These are phyloP conservation scores for Larix sibirica DNA, from an alignment of 83 land plant genomes.

Conservation along the genomic window DNA sequence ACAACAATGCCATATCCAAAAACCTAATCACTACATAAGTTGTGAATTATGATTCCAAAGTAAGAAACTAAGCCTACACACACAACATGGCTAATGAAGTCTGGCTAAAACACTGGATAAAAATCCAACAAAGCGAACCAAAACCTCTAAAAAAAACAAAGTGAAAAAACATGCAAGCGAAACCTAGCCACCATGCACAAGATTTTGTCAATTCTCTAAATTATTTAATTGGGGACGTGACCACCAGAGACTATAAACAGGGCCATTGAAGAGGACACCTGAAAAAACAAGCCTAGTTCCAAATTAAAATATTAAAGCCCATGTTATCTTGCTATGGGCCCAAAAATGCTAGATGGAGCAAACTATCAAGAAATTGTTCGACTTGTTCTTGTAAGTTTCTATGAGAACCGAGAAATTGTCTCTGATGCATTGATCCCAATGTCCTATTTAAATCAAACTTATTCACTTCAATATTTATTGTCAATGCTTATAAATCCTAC, in stretches of 20 bases:
- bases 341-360: background rate
- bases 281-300: constrained; percentile 2
- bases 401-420: background rate
- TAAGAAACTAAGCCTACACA: background rate
- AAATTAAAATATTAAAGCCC: constrained; percentile 1
- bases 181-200: constrained; percentile 9
- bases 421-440: constrained; percentile 3
- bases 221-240: background rate
- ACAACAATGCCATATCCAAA: constrained; percentile 6
- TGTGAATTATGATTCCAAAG: constrained; percentile 11
- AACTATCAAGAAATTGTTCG: background rate
- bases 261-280: constrained; percentile 7
- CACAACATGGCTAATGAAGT: constrained; percentile 10
- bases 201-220: background rate
- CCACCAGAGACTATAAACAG: constrained; percentile 2
- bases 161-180: constrained; percentile 13
- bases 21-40: constrained; percentile 8
- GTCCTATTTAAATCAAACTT: background rate
- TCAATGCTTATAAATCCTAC: background rate
- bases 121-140: background rate
- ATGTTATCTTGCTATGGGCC: background rate
- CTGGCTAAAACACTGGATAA: background rate
- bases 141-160: constrained; percentile 15
- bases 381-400: background rate
- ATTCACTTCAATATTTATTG: background rate